Evolutionary conservation across 495 filamentous ascomycete genomes (phyloP), one percentile per base, ranked within the genome.

Genomic region (Poronia punctata): DNA sequence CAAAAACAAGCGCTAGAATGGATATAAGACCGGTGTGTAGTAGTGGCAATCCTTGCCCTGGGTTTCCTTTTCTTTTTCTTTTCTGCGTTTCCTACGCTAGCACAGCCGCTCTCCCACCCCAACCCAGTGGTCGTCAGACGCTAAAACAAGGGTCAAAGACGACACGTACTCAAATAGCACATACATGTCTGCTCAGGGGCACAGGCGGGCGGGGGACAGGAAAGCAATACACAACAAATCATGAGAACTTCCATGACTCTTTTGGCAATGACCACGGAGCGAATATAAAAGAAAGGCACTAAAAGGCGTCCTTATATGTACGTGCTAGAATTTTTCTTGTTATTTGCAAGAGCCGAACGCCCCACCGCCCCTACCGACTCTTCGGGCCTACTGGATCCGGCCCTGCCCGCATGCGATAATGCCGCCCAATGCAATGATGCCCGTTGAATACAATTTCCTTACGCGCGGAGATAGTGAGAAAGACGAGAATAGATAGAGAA

Each of bases 381-480:
- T n/a, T 41, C 26, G 36, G 40, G 49, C 45, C 41, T 48, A 47
- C 45, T 40, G 45, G 49, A 44, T 38, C 40, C 49, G 48, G 43
- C 46, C 39, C 44, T 51, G 49, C 42, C 38, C 46, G 48, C 55
- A 59, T 59, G 55, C 55, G 56, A 50, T 48, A 53, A 46, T 56
- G 46, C 52, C 55, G 38, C 49, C 55, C 52, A 39, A 59, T 59
- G 55, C 55, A 44, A 53, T 56, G 43, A 59, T 59, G 55, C 46
- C 52, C 38, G 41, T 35, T 38, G 25, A 46, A 45, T 39, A 46
- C 36, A 40, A 35, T 46, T 46, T 46, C 37, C 43, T 46, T 46
- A 17, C 18, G 42, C 42, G 27, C 35, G 34, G n/a, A n/a, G n/a
- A n/a, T n/a, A n/a, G n/a, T 14, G 35, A 49, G 45, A 49, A 23